Base-by-base conservation (phyloP, 345 rosid genomes). In the Eucalyptus marginata region DNA sequence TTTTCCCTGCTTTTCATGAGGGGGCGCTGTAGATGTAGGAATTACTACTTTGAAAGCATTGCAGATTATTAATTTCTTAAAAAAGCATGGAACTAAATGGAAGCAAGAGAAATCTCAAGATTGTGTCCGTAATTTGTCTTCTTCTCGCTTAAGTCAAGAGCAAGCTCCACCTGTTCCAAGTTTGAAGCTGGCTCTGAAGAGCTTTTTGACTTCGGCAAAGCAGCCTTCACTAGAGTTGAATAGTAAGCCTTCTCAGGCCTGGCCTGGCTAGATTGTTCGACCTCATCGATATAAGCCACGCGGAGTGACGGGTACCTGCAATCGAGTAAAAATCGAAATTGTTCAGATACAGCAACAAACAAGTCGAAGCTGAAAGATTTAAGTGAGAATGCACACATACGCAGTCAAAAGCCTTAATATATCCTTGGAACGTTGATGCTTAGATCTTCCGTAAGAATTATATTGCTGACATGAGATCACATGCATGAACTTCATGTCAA, bases 401-500 rank as follows among this genome's bases (percentile, higher is more conserved):
- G 90, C 90, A 80, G 96, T 97, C 99, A 98, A 95, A 86, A 98
- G 98, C 93, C 93, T 94, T 89, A 98, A 88, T 90, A 96, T 98
- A 93, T 94, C 99, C 87, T 94, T 97, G 20, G 99, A 98, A 92
- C 97, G 96, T 76, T 89, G 89, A 92, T 94, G 93, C 86, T 96
- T 97, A n/a, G 98, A 95, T 88, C 99, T 93, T 93, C 97, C 97
- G 88, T 98, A 94, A 89, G 95, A 96, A 71, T 99, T 99, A 93
- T 98, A 98, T 87, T 92, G 97, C 90, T 97, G 99, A 91, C 99
- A 98, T 87, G 99, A 98, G 54, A 98, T 99, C 80, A 97, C 98
- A 92, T 93, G 22, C 56, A 18, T 59, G 66, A 59, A 59, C 14
- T 59, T 59, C 66, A 59, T 59, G 66, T 59, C 66, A 13, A 27